Conservation (phyloP, 2,329 filamentous ascomycete genomes). For the Talaromyces amestolkiae region DNA sequence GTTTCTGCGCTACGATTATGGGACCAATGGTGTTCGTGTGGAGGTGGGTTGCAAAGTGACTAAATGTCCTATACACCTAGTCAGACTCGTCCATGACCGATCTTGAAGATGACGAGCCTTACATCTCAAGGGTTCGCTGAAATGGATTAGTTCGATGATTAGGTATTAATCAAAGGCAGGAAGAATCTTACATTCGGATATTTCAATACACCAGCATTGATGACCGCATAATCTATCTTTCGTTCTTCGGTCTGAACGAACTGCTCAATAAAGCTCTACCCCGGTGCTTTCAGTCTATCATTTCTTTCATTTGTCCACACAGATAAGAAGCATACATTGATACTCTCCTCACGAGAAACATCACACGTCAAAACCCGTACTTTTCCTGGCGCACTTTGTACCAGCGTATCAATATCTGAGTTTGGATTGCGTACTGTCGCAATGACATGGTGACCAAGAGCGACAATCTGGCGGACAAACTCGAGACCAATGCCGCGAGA, state of each 20-base stretch:
- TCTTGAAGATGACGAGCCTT: not conserved
- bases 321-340: conserved; percentile 41
- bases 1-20: conserved; percentile 55
- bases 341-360: conserved; percentile 53
- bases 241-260: conserved; percentile 37
- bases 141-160: not conserved
- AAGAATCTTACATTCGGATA: conserved; percentile 55
- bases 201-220: conserved; percentile 57
- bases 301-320: not conserved
- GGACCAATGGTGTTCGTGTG: conserved; percentile 60
- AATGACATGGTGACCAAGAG: conserved; percentile 49
- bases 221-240: conserved; percentile 54
- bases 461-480: conserved; percentile 43
- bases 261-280: conserved; percentile 8
- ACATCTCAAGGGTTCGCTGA: conserved; percentile 16
- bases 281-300: too few species aligned
- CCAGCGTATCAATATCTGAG: conserved; percentile 34
- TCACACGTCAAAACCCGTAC: conserved; percentile 44
- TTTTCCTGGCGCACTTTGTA: conserved; percentile 41
- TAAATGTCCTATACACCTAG: conserved; percentile 45
- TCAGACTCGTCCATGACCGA: conserved; percentile 47
- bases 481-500: conserved; percentile 12
- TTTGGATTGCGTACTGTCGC: conserved; percentile 50
- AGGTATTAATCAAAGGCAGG: not conserved
- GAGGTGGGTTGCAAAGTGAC: conserved; percentile 55